A percentile compares a stretch with the other conserved stretches of the same genome.
Evolutionary conservation across 495 filamentous ascomycete genomes (phyloP).

Genomic region (Annulohypoxylon maeteangense): DNA sequence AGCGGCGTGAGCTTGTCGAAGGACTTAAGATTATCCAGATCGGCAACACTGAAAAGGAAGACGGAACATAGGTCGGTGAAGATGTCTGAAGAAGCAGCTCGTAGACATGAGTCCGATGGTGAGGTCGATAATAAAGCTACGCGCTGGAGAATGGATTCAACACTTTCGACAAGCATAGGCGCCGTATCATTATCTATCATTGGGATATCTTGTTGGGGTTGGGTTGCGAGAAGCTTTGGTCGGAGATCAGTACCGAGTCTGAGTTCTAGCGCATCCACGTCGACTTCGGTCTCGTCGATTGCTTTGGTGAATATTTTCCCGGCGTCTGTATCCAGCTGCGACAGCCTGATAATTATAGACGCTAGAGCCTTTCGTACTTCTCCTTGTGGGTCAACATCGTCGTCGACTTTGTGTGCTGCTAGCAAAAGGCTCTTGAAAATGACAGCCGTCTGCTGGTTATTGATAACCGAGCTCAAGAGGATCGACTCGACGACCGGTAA

Average conservation of each 20-base stretch:
- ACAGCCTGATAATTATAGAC: conserved; percentile 69
- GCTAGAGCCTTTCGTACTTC: conserved; percentile 70
- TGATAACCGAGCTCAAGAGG: conserved; percentile 69
- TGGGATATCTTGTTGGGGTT: conserved; percentile 60
- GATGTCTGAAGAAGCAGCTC: conserved; percentile 51
- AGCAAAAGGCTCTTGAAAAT: conserved; percentile 71
- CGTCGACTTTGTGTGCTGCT: conserved; percentile 63
- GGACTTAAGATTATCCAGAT: conserved; percentile 59
- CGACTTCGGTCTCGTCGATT: conserved; percentile 69
- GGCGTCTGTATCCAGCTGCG: conserved; percentile 60
- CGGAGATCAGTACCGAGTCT: conserved; percentile 73
- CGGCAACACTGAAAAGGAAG: conserved; percentile 68
- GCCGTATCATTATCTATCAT: conserved; percentile 58
- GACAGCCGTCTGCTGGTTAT: conserved; percentile 67
- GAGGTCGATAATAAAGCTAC: conserved; percentile 52
- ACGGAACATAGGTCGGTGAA: conserved; percentile 69
- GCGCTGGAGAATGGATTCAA: conserved; percentile 42
- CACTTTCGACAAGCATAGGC: conserved; percentile 25
- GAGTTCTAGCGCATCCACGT: conserved; percentile 75
- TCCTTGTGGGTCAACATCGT: conserved; percentile 56
- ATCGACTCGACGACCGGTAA: conserved; percentile 69
- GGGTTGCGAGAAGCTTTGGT: conserved; percentile 50
- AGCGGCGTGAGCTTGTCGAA: conserved; percentile 71
- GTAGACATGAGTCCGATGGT: conserved; percentile 60
- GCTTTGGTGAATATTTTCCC: conserved; percentile 68